Evolutionary conservation across 352 stramenopile species (phyloP).

Genomic region (Plasmopara halstedii): DNA sequence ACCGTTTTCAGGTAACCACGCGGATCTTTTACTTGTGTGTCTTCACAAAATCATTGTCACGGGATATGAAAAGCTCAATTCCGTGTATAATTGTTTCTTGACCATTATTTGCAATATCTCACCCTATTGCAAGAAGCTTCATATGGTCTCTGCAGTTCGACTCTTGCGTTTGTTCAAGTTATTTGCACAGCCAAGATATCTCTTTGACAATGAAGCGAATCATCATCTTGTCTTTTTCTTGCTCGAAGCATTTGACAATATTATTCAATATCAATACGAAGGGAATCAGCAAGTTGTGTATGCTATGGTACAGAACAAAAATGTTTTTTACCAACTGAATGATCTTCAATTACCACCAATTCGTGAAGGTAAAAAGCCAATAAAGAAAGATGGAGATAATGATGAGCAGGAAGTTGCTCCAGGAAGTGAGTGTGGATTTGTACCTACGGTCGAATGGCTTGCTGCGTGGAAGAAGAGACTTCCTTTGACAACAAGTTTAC

Average conservation of each 20-base stretch:
- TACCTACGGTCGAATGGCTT: constrained; percentile 92
- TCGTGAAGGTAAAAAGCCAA: constrained; percentile 19
- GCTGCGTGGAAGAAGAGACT: constrained; percentile 91
- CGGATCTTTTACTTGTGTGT: constrained; percentile 95
- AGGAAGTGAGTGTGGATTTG: constrained; percentile 37
- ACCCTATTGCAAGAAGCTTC: constrained; percentile 95
- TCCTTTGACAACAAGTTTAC: constrained; percentile 92
- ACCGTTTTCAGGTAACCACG: constrained; percentile 93
- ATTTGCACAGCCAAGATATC: constrained; percentile 89
- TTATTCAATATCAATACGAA: constrained; percentile 98
- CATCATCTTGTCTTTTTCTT: constrained; percentile 94
- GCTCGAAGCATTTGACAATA: constrained; percentile 98
- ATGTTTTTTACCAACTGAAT: constrained; percentile 89
- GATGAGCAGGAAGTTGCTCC: too few species aligned
- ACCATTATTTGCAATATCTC: constrained; percentile 99
- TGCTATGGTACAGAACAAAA: constrained; percentile 96
- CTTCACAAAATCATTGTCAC: constrained; percentile 98
- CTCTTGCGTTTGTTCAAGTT: constrained; percentile 97
- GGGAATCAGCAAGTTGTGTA: constrained; percentile 98
- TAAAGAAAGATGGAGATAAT: constrained; percentile 17
- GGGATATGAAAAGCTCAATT: constrained; percentile 94
- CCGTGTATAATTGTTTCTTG: constrained; percentile 98
- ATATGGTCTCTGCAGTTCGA: constrained; percentile 92
- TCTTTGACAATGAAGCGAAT: constrained; percentile 95
- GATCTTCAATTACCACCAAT: constrained; percentile 87